Percentiles rank a stretch among this genome's conserved stretches.
phyloP scores from a whole-genome alignment of 148 eudicot species.

The Persicaria maculosa region DNA sequence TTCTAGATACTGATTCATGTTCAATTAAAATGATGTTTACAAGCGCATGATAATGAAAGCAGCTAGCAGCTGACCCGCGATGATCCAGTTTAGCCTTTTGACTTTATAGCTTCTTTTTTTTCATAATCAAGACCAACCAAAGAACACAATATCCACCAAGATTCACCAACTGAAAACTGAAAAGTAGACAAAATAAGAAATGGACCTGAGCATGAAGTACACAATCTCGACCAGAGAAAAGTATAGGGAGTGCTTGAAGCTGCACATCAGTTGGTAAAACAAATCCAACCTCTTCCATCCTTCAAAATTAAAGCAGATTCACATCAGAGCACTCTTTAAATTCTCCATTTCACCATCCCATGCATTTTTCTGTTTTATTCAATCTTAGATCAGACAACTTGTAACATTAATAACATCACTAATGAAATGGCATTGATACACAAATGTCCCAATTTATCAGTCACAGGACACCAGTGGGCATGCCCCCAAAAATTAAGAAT shows the following conservation, averaged over 20 bases:
- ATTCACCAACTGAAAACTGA: background rate
- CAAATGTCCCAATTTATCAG: background rate
- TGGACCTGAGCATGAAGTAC: slow-evolving; percentile 91
- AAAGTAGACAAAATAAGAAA: slow-evolving; percentile 14
- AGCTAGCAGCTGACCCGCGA: background rate
- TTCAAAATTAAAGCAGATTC: slow-evolving; percentile 19
- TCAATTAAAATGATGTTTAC: background rate
- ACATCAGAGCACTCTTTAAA: background rate
- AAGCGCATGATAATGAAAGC: background rate
- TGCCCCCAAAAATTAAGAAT: background rate
- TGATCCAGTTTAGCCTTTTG: background rate
- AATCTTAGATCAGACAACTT: background rate
- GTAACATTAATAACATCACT: background rate
- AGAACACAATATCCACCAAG: background rate
- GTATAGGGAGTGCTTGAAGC: slow-evolving; percentile 67
- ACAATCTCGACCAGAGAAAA: slow-evolving; percentile 79
- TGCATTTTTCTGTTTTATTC: background rate
- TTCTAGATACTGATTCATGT: background rate
- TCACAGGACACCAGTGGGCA: background rate
- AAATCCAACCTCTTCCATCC: slow-evolving; percentile 86
- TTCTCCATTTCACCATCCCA: background rate
- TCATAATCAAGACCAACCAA: background rate
- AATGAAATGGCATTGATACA: background rate
- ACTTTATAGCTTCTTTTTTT: background rate
- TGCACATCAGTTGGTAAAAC: slow-evolving; percentile 74